A percentile compares a stretch with the other conserved stretches of the same genome.
Conservation (phyloP, 306 rosid species). For the Vigna radiata region DNA sequence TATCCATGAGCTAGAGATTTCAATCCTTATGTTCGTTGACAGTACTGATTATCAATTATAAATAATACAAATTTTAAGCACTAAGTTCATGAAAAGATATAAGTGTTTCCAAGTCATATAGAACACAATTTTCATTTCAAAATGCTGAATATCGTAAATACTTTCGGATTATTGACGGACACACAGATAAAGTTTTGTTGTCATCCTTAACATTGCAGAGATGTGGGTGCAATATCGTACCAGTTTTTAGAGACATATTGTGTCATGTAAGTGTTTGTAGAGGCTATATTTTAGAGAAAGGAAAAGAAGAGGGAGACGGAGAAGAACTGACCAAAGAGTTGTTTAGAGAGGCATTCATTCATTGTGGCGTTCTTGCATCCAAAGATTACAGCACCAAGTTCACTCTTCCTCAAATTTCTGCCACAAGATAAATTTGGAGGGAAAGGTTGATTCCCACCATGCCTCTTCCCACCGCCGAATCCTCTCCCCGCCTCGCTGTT, state of each 20-base stretch:
- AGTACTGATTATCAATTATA: not conserved
- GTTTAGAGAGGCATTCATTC: conserved; percentile 73
- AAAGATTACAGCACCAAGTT: conserved; percentile 89
- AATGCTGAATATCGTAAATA: not conserved
- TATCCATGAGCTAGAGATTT: conserved; percentile 40
- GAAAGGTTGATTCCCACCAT: conserved; percentile 41
- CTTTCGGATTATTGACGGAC: not conserved
- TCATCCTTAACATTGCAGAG: not conserved
- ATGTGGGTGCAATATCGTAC: not conserved
- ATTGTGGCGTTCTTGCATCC: conserved; percentile 75
- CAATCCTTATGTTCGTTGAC: conserved; percentile 8
- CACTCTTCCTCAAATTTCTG: conserved; percentile 67
- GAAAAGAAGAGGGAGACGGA: not conserved
- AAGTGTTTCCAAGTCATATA: not conserved
- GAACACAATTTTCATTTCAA: conserved; percentile 34
- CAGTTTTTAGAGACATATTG: not conserved
- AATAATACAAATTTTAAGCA: conserved; percentile 3
- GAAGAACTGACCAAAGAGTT: conserved; percentile 77
- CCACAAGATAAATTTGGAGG: conserved; percentile 31
- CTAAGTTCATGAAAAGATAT: conserved; percentile 12
- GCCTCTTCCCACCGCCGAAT: conserved; percentile 45
- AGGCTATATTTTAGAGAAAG: conserved; percentile 8
- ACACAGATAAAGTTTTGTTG: not conserved
- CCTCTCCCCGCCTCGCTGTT: conserved; percentile 52
- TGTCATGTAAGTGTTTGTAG: conserved; percentile 2